Percentiles rank a stretch among this genome's conserved stretches.
Conservation (phyloP, 1,284 basidiomycete genomes). For the Melanopsichium pennsylvanicum region DNA sequence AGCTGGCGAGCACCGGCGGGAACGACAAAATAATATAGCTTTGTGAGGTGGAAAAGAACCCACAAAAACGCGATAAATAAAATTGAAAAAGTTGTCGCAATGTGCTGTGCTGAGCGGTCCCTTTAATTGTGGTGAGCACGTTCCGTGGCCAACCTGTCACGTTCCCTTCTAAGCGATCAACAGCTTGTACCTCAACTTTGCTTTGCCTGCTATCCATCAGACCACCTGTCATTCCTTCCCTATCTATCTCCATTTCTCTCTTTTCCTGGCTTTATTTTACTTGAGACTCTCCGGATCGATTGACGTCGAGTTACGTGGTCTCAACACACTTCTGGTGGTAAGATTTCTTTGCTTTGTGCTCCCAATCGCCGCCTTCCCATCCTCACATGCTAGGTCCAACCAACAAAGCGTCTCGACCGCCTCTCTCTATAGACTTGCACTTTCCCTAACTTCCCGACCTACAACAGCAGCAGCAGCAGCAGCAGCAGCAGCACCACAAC, state of each 20-base stretch:
- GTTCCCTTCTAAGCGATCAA: constrained; percentile 15
- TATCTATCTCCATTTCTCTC: not conserved
- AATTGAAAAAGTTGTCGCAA: too few relatives aligned
- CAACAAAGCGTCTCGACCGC: too few relatives aligned
- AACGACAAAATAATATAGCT: too few relatives aligned
- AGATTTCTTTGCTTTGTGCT: constrained; percentile 17
- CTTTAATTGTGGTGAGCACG: constrained; percentile 28
- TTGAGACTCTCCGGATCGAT: constrained; percentile 12
- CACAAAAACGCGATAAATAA: too few relatives aligned
- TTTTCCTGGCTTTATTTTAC: not conserved
- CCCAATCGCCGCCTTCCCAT: too few relatives aligned
- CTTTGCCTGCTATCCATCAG: not conserved
- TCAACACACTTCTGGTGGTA: constrained; percentile 7
- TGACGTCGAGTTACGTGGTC: constrained; percentile 14
- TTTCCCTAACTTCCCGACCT: not conserved
- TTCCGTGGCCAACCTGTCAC: constrained; percentile 31
- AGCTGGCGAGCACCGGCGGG: too few relatives aligned
- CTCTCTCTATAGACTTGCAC: too few relatives aligned
- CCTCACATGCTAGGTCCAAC: too few relatives aligned
- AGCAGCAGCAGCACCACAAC: not conserved
- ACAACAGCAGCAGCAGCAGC: too few relatives aligned
- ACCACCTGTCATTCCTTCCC: not conserved
- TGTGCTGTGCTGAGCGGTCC: too few relatives aligned
- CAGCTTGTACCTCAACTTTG: not conserved
- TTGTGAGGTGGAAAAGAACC: too few relatives aligned